Conservation (phyloP, 331 rosid genomes). For the Erythrophleum ivorense region DNA sequence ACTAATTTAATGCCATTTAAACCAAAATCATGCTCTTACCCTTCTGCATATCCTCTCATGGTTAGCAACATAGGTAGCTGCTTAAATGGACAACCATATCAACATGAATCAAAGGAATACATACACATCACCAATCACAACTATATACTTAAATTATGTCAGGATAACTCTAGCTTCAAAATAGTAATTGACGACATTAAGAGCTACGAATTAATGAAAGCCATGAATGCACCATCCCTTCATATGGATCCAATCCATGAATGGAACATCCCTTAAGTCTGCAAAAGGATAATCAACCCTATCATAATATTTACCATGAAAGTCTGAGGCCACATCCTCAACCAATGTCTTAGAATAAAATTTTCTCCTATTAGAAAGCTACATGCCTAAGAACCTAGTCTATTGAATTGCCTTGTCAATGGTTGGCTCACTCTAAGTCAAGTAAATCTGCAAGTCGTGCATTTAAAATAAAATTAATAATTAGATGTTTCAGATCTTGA, state of each 20-base stretch:
- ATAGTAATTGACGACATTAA: too few relatives aligned
- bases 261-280: constrained; percentile 75
- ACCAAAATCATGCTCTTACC: too few relatives aligned
- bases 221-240: constrained; percentile 84
- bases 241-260: constrained; percentile 91
- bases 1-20: too few relatives aligned
- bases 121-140: too few relatives aligned
- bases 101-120: too few relatives aligned
- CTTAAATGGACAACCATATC: too few relatives aligned
- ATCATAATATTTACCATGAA: constrained; percentile 58
- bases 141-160: too few relatives aligned
- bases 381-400: constrained; percentile 84
- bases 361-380: constrained; percentile 76
- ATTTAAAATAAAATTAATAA: constrained; percentile 60
- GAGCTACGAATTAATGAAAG: too few relatives aligned
- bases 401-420: constrained; percentile 77
- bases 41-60: too few relatives aligned
- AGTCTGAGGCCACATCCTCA: constrained; percentile 76
- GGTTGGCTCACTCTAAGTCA: constrained; percentile 81
- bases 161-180: too few relatives aligned
- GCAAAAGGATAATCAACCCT: constrained; percentile 76
- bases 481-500: constrained; percentile 56
- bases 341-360: constrained; percentile 81
- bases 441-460: constrained; percentile 73
- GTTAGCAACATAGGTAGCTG: too few relatives aligned